Conservation (phyloP, 23 red algal species). For the Pyropia haitanensis region DNA sequence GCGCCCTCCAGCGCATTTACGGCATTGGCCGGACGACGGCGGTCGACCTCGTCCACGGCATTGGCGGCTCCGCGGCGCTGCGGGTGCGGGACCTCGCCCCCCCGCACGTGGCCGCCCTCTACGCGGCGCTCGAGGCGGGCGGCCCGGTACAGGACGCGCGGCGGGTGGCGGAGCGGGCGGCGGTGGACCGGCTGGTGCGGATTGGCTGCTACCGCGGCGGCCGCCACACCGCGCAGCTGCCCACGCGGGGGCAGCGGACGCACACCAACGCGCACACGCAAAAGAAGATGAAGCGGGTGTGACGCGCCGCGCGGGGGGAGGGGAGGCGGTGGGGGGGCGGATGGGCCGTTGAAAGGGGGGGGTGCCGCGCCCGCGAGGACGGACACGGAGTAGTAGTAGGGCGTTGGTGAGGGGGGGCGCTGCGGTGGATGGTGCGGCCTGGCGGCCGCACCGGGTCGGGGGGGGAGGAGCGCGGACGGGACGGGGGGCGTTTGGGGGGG, state of each 20-base stretch:
- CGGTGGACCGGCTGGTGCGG: slow-evolving; percentile 36
- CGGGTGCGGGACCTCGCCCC: slow-evolving; percentile 30
- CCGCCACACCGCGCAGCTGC: slow-evolving; percentile 34
- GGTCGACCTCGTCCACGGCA: slow-evolving; percentile 28
- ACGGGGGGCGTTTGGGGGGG: too few species aligned
- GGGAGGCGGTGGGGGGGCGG: too few species aligned
- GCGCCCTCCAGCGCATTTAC: slow-evolving; percentile 36
- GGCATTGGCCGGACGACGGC: slow-evolving; percentile 37
- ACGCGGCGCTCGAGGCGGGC: slow-evolving; percentile 21
- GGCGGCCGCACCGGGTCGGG: too few species aligned
- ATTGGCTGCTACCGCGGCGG: slow-evolving; percentile 47
- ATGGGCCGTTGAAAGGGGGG: too few species aligned
- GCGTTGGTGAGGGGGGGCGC: too few species aligned
- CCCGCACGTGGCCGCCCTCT: slow-evolving; percentile 34
- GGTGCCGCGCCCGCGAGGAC: too few species aligned
- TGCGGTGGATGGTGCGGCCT: too few species aligned
- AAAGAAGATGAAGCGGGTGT: slow-evolving; percentile 25
- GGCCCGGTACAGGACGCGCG: slow-evolving; percentile 29
- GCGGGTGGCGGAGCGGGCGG: background rate
- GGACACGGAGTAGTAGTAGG: too few species aligned
- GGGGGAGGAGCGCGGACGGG: too few species aligned
- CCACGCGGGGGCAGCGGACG: slow-evolving; percentile 49
- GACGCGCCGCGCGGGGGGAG: too few species aligned
- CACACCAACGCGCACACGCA: slow-evolving; percentile 49
- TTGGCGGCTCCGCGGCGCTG: slow-evolving; percentile 29